Percentiles rank a stretch among this genome's conserved stretches.
Conservation (phyloP, 2,329 filamentous ascomycete species). For the Pseudogymnoascus sp. region DNA sequence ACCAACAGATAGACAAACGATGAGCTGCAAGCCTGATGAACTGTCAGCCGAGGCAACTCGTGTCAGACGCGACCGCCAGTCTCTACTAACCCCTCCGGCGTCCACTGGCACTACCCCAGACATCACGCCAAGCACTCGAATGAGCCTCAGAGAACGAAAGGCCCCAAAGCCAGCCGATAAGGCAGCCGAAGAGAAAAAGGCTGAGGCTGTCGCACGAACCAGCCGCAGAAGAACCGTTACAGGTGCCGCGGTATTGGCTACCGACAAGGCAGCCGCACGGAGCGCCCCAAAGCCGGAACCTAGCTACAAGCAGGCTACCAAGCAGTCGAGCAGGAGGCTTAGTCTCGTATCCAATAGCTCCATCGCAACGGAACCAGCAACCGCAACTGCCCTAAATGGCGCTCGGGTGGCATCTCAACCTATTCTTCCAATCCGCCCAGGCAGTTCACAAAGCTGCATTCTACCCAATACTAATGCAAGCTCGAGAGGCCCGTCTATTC, state of each 20-base stretch:
- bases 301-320: constrained; percentile 20
- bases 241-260: constrained; percentile 39
- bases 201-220: constrained; percentile 28
- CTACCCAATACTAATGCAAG: constrained; percentile 37
- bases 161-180: constrained; percentile 41
- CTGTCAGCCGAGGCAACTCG: constrained; percentile 61
- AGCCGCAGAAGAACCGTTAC: constrained; percentile 55
- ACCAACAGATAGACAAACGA: constrained; percentile 63
- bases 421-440: constrained; percentile 25
- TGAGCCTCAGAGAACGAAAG: constrained; percentile 67
- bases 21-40: constrained; percentile 70
- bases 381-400: constrained; percentile 13
- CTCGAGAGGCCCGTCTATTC: constrained; percentile 30
- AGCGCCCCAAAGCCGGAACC: constrained; percentile 24
- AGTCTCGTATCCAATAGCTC: constrained; percentile 36
- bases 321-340: constrained; percentile 30
- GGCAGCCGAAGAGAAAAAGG: constrained; percentile 42
- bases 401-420: constrained; percentile 12
- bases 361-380: constrained; percentile 18
- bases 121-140: constrained; percentile 43
- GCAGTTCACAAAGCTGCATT: constrained; percentile 33
- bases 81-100: constrained; percentile 34
- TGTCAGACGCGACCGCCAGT: constrained; percentile 56
- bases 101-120: constrained; percentile 25
- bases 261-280: constrained; percentile 33